Conservation (phyloP, 495 filamentous ascomycete genomes). For the Aspergillus sclerotiicarbonarius region DNA sequence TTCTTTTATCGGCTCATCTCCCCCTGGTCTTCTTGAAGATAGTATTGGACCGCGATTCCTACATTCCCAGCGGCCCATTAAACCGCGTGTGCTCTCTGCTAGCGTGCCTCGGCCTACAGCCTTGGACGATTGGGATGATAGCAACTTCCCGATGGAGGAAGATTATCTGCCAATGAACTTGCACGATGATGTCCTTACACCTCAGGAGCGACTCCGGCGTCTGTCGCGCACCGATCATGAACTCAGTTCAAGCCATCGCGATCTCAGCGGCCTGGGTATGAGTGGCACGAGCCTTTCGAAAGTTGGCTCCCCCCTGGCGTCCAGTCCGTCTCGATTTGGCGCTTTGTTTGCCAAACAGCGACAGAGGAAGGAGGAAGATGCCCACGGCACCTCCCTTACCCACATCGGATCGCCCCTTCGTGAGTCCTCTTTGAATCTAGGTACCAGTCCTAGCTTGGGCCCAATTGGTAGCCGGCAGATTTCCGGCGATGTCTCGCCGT, state of each 20-base stretch:
- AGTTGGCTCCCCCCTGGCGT: slow-evolving; percentile 74
- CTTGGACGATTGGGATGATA: slow-evolving; percentile 75
- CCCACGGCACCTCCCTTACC: slow-evolving; percentile 63
- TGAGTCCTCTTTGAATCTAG: slow-evolving; percentile 64
- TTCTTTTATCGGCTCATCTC: slow-evolving; percentile 63
- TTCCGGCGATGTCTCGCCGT: slow-evolving; percentile 59
- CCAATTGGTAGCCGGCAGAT: slow-evolving; percentile 48
- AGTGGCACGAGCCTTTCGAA: slow-evolving; percentile 63
- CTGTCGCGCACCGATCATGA: slow-evolving; percentile 73
- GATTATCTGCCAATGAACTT: slow-evolving; percentile 85
- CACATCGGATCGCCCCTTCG: slow-evolving; percentile 93
- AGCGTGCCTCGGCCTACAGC: slow-evolving; percentile 67
- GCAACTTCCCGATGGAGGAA: slow-evolving; percentile 86
- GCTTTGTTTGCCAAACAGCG: slow-evolving; percentile 74
- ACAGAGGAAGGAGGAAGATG: slow-evolving; percentile 72
- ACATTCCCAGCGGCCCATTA: slow-evolving; percentile 79
- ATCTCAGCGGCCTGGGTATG: slow-evolving; percentile 59
- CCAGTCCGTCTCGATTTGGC: slow-evolving; percentile 84
- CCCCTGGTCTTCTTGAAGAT: slow-evolving; percentile 55
- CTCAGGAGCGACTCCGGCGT: slow-evolving; percentile 81
- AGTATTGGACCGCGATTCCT: slow-evolving; percentile 63
- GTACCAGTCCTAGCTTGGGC: slow-evolving; percentile 64
- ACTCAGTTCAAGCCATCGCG: slow-evolving; percentile 56
- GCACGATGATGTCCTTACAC: slow-evolving; percentile 90
- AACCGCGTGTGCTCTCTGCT: slow-evolving; percentile 67